Conservation (phyloP, 352 stramenopile genomes). For the Globisporangium radiosum region DNA sequence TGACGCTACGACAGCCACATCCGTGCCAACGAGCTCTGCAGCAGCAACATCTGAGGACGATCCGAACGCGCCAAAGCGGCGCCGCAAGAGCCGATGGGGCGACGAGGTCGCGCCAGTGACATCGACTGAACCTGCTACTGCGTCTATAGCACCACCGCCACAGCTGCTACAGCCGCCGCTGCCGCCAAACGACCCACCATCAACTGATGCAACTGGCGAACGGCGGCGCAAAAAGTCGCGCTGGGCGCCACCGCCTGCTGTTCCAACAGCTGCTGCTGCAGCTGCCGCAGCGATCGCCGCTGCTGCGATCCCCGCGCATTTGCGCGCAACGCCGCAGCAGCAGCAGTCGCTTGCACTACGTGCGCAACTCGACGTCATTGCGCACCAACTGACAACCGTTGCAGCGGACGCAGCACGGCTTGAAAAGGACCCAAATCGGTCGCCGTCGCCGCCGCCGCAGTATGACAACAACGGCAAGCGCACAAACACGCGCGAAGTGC, state of each 20-base stretch:
- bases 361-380: slow-evolving; percentile 67
- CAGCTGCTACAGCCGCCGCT: no score
- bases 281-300: not conserved
- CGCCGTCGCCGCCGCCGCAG: slow-evolving; percentile 88
- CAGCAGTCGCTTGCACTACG: slow-evolving; percentile 71
- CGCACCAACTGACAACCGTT: slow-evolving; percentile 73
- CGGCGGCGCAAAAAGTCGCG: slow-evolving; percentile 76
- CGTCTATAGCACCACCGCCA: not conserved
- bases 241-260: slow-evolving; percentile 49
- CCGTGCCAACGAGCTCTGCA: not conserved
- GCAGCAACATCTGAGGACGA: slow-evolving; percentile 15
- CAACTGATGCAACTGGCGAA: slow-evolving; percentile 20
- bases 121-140: slow-evolving; percentile 11
- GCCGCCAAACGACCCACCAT: not conserved
- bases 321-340: slow-evolving; percentile 45
- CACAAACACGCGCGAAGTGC: slow-evolving; percentile 95
- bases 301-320: slow-evolving; percentile 20
- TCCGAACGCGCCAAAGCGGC: slow-evolving; percentile 50
- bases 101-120: slow-evolving; percentile 34
- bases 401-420: slow-evolving; percentile 65
- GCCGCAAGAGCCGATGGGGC: slow-evolving; percentile 84
- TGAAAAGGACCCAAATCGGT: slow-evolving; percentile 86
- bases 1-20: not conserved
- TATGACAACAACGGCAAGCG: slow-evolving; percentile 96
- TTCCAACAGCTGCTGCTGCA: slow-evolving; percentile 23